These are phyloP conservation scores for Heteromeles arbutifolia DNA, from an alignment of 306 rosid species.

Conservation along the genomic window DNA sequence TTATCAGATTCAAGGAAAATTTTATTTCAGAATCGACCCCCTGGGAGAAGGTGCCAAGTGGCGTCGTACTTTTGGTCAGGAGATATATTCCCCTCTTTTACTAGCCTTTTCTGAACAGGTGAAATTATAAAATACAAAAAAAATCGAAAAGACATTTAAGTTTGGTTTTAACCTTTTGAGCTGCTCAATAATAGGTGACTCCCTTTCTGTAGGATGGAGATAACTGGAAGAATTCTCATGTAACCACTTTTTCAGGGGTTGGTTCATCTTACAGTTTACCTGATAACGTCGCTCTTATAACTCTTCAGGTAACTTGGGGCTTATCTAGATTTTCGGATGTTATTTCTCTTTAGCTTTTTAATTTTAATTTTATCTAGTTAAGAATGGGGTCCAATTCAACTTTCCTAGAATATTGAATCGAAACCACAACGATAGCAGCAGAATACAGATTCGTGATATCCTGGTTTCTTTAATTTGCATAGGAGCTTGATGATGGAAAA, in stretches of 20 bases:
- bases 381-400: neutral
- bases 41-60: conserved; percentile 86
- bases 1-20: conserved; percentile 71
- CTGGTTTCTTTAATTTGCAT: neutral
- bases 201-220: conserved; percentile 37
- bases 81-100: conserved; percentile 82
- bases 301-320: conserved; percentile 31
- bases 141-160: neutral
- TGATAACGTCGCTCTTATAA: conserved; percentile 38
- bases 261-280: conserved; percentile 42
- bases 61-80: conserved; percentile 93
- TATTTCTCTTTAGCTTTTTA: neutral
- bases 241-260: conserved; percentile 28
- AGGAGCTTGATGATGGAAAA: conserved; percentile 37
- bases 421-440: neutral
- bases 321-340: neutral
- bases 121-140: neutral
- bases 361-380: neutral
- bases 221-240: conserved; percentile 36
- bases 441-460: neutral
- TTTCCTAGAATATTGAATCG: neutral
- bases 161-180: neutral
- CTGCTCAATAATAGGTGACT: neutral
- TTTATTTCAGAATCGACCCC: conserved; percentile 75
- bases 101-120: conserved; percentile 79